Conservation (phyloP, 2,329 filamentous ascomycete species). For the Pestalotiopsis fici region DNA sequence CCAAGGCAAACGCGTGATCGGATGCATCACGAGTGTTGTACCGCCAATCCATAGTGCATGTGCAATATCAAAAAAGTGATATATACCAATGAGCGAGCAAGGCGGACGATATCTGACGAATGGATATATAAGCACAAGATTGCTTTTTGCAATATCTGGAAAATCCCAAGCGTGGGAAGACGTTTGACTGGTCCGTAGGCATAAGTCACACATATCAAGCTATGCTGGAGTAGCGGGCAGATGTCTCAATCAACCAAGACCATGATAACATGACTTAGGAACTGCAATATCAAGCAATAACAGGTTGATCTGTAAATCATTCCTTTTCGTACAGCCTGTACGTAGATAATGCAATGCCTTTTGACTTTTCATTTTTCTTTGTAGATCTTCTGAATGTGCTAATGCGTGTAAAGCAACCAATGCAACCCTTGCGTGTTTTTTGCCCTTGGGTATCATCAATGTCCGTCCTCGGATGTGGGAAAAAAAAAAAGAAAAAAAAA, state of each 20-base stretch:
- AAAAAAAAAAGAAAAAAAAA: neutral
- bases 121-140: no score
- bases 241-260: neutral
- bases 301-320: neutral
- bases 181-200: no score
- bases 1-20: no score
- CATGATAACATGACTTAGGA: neutral
- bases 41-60: no score
- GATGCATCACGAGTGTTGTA: no score
- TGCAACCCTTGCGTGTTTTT: neutral
- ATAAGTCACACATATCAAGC: no score
- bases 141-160: no score
- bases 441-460: constrained; percentile 3
- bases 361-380: neutral
- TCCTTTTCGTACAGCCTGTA: neutral
- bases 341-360: neutral
- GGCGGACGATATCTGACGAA: no score
- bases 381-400: neutral
- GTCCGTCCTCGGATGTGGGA: neutral
- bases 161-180: no score
- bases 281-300: neutral
- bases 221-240: neutral
- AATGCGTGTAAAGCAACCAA: neutral
- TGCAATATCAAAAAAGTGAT: no score
- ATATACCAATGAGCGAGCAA: no score